These are phyloP conservation scores for Termitomyces sp. DNA, from an alignment of 1,284 basidiomycete species.

Conservation along the genomic window DNA sequence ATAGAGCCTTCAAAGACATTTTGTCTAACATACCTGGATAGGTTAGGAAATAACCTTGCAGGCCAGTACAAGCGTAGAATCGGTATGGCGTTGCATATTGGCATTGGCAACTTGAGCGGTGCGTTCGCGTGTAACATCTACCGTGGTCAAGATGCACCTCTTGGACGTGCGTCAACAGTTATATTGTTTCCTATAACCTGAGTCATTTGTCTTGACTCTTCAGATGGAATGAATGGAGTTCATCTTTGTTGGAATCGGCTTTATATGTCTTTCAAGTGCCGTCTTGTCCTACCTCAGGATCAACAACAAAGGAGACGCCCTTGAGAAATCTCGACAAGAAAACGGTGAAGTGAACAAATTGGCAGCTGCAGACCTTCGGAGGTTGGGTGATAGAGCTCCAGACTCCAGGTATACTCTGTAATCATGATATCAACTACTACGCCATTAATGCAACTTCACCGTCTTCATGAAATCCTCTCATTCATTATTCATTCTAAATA, in stretches of 20 bases:
- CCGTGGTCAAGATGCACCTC: constrained; percentile 49
- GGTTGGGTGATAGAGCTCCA: constrained; percentile 58
- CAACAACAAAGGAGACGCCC: constrained; percentile 43
- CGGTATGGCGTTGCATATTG: constrained; percentile 60
- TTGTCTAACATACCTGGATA: not conserved
- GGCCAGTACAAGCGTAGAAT: constrained; percentile 66
- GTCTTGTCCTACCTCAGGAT: constrained; percentile 49
- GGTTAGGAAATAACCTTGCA: constrained; percentile 56
- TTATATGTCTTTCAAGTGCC: constrained; percentile 45
- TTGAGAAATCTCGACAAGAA: constrained; percentile 25
- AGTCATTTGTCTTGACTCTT: not conserved
- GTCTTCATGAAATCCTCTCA: not conserved
- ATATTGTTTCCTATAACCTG: not conserved
- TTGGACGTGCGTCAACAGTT: constrained; percentile 46
- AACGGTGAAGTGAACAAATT: constrained; percentile 30
- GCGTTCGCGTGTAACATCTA: constrained; percentile 60
- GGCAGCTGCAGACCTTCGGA: constrained; percentile 36
- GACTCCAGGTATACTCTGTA: constrained; percentile 59
- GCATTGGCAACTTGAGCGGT: constrained; percentile 52
- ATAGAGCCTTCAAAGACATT: not conserved
- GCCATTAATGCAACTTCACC: not conserved
- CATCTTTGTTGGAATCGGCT: constrained; percentile 63
- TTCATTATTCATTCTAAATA: not conserved
- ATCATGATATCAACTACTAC: not conserved
- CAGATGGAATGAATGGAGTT: constrained; percentile 60